These are phyloP conservation scores for Fraxinus sp. DNA, from an alignment of 305 asterid species.

Conservation along the genomic window DNA sequence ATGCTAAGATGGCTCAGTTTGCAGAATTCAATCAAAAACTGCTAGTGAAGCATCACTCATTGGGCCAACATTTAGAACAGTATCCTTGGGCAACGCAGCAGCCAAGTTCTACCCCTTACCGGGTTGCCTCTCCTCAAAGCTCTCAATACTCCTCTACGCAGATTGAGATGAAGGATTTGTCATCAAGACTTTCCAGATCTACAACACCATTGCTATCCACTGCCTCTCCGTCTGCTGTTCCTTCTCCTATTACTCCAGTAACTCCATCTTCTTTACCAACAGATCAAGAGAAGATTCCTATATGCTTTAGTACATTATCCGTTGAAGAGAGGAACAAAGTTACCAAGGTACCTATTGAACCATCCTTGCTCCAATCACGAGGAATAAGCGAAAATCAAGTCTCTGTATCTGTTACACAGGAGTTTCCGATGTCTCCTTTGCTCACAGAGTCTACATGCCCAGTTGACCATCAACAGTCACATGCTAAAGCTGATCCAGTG, in stretches of 20 bases:
- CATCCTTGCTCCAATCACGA: constrained; percentile 21
- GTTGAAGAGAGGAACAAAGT: constrained; percentile 32
- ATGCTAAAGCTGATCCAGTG: constrained; percentile 22
- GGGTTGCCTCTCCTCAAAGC: constrained; percentile 33
- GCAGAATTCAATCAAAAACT: constrained; percentile 26
- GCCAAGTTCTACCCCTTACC: constrained; percentile 22
- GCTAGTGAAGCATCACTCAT: not conserved
- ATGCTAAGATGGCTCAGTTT: constrained; percentile 23
- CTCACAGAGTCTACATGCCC: constrained; percentile 28
- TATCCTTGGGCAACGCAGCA: constrained; percentile 13
- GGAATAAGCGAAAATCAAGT: constrained; percentile 14
- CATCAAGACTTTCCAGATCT: constrained; percentile 33
- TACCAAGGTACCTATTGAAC: constrained; percentile 20
- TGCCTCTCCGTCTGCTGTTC: constrained; percentile 35
- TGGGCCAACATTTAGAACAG: not conserved
- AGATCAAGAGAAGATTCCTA: constrained; percentile 32
- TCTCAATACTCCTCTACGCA: constrained; percentile 36
- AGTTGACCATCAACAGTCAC: constrained; percentile 17
- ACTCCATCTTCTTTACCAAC: constrained; percentile 40
- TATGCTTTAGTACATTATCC: constrained; percentile 16
- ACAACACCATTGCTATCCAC: constrained; percentile 25
- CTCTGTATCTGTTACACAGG: constrained; percentile 21
- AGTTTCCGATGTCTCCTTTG: constrained; percentile 27
- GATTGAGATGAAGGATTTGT: constrained; percentile 36
- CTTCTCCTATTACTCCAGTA: constrained; percentile 43